Conservation (phyloP, 352 stramenopile genomes). For the Thalassiosira mediterranea region DNA sequence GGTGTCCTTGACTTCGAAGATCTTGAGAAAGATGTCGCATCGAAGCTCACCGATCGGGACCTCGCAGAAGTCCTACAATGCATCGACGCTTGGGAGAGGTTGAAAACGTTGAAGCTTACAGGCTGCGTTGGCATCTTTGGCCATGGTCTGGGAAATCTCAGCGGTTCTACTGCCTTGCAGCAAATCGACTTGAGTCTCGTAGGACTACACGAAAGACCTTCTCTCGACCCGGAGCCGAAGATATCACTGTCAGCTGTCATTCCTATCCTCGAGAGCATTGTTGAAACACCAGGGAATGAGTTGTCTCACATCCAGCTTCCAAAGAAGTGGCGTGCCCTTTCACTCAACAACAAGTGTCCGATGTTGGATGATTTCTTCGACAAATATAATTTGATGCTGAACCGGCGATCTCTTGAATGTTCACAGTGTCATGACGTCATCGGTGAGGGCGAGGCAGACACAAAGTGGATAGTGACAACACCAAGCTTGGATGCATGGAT, state of each 20-base stretch:
- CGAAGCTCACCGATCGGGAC: background rate
- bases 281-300: background rate
- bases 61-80: background rate
- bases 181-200: slow-evolving; percentile 19
- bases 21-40: background rate
- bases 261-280: slow-evolving; percentile 14
- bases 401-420: too few species aligned
- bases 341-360: too few species aligned
- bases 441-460: too few species aligned
- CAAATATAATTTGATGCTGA: too few species aligned
- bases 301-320: slow-evolving; percentile 17
- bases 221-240: background rate
- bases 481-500: too few species aligned
- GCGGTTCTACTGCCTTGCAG: background rate
- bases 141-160: background rate
- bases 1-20: slow-evolving; percentile 2
- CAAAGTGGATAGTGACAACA: too few species aligned
- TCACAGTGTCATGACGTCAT: too few species aligned
- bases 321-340: slow-evolving; percentile 4
- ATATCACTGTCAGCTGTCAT: slow-evolving; percentile 2
- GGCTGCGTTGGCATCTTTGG: background rate
- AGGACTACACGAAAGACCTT: background rate
- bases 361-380: too few species aligned
- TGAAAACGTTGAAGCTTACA: background rate
- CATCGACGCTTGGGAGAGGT: background rate